Evolutionary conservation across 139 green algal species (phyloP).

Genomic region (Picochlorum sp.): DNA sequence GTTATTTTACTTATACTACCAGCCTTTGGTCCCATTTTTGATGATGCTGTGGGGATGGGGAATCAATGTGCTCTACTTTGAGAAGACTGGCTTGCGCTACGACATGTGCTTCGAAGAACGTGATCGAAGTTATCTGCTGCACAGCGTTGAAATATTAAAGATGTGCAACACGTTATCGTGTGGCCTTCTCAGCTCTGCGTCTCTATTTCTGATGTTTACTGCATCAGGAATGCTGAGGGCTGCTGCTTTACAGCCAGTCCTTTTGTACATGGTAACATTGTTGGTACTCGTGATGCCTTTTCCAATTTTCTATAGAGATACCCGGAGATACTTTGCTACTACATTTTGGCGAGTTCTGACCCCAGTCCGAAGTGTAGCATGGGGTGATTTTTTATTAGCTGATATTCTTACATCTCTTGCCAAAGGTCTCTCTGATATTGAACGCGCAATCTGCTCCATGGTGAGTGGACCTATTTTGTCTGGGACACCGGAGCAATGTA

Average conservation of each 20-base stretch:
- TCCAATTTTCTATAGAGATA: slow-evolving; percentile 21
- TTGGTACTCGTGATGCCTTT: slow-evolving; percentile 39
- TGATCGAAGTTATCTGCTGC: slow-evolving; percentile 48
- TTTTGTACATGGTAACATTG: slow-evolving; percentile 39
- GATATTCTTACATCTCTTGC: slow-evolving; percentile 88
- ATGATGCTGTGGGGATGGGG: slow-evolving; percentile 74
- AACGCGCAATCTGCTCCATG: slow-evolving; percentile 55
- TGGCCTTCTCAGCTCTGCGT: not conserved
- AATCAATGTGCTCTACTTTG: slow-evolving; percentile 45
- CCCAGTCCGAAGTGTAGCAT: slow-evolving; percentile 65
- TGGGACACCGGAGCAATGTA: slow-evolving; percentile 28
- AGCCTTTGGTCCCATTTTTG: slow-evolving; percentile 57
- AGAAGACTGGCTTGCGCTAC: slow-evolving; percentile 44
- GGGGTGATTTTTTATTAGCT: slow-evolving; percentile 91
- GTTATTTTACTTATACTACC: slow-evolving; percentile 54
- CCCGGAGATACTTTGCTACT: slow-evolving; percentile 45
- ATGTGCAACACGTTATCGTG: slow-evolving; percentile 2
- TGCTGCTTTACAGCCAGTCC: slow-evolving; percentile 27
- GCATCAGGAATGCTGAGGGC: not conserved
- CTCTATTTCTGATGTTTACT: slow-evolving; percentile 4
- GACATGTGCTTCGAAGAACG: slow-evolving; percentile 54
- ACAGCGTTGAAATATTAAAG: slow-evolving; percentile 25
- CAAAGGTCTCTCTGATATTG: slow-evolving; percentile 68
- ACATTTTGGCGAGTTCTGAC: slow-evolving; percentile 55
- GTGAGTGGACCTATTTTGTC: slow-evolving; percentile 38